Base-by-base conservation (phyloP, 2,329 filamentous ascomycete species). In the Phialophora chinensis region DNA sequence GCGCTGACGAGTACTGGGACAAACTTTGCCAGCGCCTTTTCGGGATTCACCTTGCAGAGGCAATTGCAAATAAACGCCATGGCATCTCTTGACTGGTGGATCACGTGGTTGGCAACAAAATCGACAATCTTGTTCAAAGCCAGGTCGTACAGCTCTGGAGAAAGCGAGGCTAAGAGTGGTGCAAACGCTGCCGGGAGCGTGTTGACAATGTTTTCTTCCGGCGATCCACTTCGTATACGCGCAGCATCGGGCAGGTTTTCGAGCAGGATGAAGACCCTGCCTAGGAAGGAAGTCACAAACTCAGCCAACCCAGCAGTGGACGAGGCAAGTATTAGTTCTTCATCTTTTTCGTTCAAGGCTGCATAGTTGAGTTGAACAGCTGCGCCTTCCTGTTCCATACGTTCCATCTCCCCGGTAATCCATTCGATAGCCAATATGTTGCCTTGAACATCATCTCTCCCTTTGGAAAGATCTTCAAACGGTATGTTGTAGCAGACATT, bases 21-120 rank as follows among this genome's bases (percentile, higher is more conserved):
- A 63, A 99, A 91, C 14, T 92, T 88, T 76, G 93, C 95, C 59
- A 99, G 83, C 0, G 95, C 93, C 81, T 97, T 97, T 76, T 94
- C 89, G 0, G 96, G 93, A 73, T 96, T 92, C 72, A 96, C 92
- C 79, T 98, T 98, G 84, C 95, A 97, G 27, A 99, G 84, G 0
- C 92, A 91, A 78, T 97, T 98, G 79, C 94, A 91, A 62, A 98
- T 98, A 85, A 97, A 99, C 1, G 96, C 95, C 91, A 99, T 97
- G 7, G 95, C 94, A 82, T 99, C 95, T 71, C 94, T 86, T 61
- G 95, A 94, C 79, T 98, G 95, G 74, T 99, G 93, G 20, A 99
- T 94, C 57, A 99, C 95, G 80, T 98, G 95, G 69, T 91, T 91
- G 1, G 91, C 90, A 29, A 97, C 91, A 77, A 99, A 99, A 35